Conservation (phyloP, 78 protist genomes). For the Dictyostelium firmibasis region DNA sequence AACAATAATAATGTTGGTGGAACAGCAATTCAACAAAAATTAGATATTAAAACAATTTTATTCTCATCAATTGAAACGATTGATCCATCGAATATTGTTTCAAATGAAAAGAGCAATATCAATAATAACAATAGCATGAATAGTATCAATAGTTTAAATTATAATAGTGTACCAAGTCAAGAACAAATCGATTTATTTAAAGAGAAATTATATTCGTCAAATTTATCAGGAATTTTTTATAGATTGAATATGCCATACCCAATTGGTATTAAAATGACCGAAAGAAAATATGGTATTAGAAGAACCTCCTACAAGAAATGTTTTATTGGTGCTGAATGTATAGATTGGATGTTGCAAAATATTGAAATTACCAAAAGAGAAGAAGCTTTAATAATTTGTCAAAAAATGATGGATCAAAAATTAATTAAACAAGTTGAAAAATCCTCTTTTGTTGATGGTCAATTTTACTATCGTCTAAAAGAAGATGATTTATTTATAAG, state of each 20-base stretch:
- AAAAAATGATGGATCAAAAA: conserved; percentile 28
- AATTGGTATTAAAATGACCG: conserved; percentile 43
- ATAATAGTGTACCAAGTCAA: background rate
- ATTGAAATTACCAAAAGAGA: conserved; percentile 38
- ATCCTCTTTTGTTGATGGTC: conserved; percentile 52
- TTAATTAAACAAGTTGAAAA: conserved; percentile 53
- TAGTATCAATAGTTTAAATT: background rate
- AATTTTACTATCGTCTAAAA: conserved; percentile 47
- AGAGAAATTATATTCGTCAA: conserved; percentile 26
- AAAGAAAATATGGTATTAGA: conserved; percentile 34
- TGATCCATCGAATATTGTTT: background rate
- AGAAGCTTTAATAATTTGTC: background rate
- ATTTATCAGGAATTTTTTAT: conserved; percentile 19
- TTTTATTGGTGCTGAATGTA: conserved; percentile 40
- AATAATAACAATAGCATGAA: background rate
- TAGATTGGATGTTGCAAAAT: conserved; percentile 66
- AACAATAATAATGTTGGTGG: background rate
- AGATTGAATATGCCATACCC: conserved; percentile 36
- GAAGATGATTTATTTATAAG: conserved; percentile 31
- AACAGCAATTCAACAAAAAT: background rate
- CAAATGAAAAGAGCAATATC: background rate
- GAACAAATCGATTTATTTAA: conserved; percentile 33
- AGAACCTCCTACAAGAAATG: conserved; percentile 31
- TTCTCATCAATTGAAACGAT: background rate
- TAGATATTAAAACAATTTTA: background rate